phyloP scores from a whole-genome alignment of 805 yeast genomes.

The Ogataea saltuana region DNA sequence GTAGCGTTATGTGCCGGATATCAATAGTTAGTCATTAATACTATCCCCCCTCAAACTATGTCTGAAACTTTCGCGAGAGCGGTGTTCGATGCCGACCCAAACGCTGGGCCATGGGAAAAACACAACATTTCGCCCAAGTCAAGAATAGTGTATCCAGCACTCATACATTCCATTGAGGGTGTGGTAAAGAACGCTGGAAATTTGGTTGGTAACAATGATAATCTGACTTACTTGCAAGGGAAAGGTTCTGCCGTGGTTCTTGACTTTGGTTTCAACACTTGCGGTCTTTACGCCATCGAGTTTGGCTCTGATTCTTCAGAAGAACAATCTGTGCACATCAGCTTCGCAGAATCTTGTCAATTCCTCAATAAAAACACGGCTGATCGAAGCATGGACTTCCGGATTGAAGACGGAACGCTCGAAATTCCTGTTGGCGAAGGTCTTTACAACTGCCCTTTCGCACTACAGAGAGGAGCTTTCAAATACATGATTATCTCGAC shows the following conservation, averaged over 20 bases:
- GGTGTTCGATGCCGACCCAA: slow-evolving; percentile 2
- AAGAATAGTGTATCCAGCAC: slow-evolving; percentile 1
- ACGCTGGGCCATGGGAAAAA: slow-evolving; percentile 2
- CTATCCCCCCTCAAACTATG: not conserved
- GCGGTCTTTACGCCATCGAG: slow-evolving; percentile 4
- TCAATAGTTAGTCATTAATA: not conserved
- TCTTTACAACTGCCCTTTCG: slow-evolving; percentile 3
- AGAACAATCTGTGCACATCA: slow-evolving; percentile 4
- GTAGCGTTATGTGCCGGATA: not conserved
- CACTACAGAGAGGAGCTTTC: slow-evolving; percentile 4
- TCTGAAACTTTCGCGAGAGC: slow-evolving; percentile 1
- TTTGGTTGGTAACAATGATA: slow-evolving; percentile 2
- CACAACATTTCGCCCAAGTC: slow-evolving; percentile 2
- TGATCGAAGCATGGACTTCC: slow-evolving; percentile 5
- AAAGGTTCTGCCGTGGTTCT: slow-evolving; percentile 2
- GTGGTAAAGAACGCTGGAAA: not conserved
- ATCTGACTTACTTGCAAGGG: not conserved
- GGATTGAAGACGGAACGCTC: slow-evolving; percentile 4
- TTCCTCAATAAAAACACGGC: slow-evolving; percentile 3
- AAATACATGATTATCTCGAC: slow-evolving; percentile 5
- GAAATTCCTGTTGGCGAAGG: slow-evolving; percentile 4
- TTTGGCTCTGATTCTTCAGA: slow-evolving; percentile 1
- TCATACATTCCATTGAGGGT: slow-evolving; percentile 4
- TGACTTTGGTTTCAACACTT: slow-evolving; percentile 6
- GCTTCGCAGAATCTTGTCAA: slow-evolving; percentile 5